Percentiles rank a stretch among this genome's conserved stretches.
These are phyloP conservation scores for Cadophora luteo-olivacea DNA, from an alignment of 2,329 filamentous ascomycete genomes.

Conservation along the genomic window DNA sequence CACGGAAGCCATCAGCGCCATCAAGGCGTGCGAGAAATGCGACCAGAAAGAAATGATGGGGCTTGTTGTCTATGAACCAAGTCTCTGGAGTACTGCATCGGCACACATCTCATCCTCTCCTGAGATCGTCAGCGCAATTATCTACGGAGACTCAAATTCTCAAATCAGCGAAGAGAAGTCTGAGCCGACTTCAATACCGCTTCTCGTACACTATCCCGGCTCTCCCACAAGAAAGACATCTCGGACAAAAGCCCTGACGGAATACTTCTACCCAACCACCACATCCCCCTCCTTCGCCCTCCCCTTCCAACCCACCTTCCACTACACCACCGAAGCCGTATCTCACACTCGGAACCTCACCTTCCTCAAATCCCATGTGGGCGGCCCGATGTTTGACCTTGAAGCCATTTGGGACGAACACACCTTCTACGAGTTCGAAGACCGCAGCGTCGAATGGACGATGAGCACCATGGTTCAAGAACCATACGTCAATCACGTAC, in stretches of 20 bases:
- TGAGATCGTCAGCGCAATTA: conserved; percentile 6
- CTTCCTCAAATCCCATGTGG: conserved; percentile 68
- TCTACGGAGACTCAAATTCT: not conserved
- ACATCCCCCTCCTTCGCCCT: conserved; percentile 21
- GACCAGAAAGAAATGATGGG: conserved; percentile 3
- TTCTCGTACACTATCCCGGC: not conserved
- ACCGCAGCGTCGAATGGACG: conserved; percentile 71
- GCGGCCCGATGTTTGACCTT: conserved; percentile 74
- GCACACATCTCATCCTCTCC: not conserved
- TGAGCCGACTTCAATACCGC: not conserved
- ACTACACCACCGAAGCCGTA: conserved; percentile 53
- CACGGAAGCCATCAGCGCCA: not conserved
- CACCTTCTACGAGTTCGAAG: conserved; percentile 72
- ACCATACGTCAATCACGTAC: conserved; percentile 80
- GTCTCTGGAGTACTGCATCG: not conserved
- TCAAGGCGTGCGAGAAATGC: conserved; percentile 2
- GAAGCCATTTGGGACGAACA: conserved; percentile 84
- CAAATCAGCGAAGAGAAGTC: not conserved
- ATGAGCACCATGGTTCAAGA: conserved; percentile 84
- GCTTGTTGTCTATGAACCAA: conserved; percentile 2
- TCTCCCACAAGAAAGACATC: not conserved
- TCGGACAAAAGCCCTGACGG: not conserved
- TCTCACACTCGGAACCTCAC: conserved; percentile 68
- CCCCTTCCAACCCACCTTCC: conserved; percentile 19
- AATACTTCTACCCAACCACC: not conserved